Evolutionary conservation across 2,329 filamentous ascomycete species (phyloP).

Genomic region (Paecilomyces dactylethromorphus): DNA sequence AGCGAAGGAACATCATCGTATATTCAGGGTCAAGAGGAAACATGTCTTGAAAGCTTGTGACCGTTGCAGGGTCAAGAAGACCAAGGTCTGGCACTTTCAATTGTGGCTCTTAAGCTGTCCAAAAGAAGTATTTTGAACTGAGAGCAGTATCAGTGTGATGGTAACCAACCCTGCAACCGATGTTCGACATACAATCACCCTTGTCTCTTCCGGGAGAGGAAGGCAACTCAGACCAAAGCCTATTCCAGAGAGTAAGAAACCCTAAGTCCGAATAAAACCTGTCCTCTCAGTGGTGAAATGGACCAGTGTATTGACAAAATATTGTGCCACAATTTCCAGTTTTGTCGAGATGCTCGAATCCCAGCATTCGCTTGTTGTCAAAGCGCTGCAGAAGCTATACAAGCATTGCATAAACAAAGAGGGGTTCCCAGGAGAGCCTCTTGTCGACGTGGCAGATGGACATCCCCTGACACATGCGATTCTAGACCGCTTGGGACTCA

Average conservation of each 20-base stretch:
- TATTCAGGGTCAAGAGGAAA: slow-evolving; percentile 38
- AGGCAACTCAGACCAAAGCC: slow-evolving; percentile 37
- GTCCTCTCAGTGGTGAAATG: not conserved
- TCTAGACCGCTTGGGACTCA: slow-evolving; percentile 35
- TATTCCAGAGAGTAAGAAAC: slow-evolving; percentile 35
- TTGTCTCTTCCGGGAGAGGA: slow-evolving; percentile 38
- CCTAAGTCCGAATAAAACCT: not conserved
- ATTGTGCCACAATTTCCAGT: slow-evolving; percentile 13
- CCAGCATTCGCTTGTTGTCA: slow-evolving; percentile 36
- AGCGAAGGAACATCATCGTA: slow-evolving; percentile 30
- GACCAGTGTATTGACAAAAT: slow-evolving; percentile 2
- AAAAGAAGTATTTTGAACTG: not conserved
- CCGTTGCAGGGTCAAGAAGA: slow-evolving; percentile 41
- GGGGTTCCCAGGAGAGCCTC: slow-evolving; percentile 36
- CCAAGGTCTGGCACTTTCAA: slow-evolving; percentile 28
- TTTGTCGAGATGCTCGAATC: slow-evolving; percentile 41
- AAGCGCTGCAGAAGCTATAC: slow-evolving; percentile 36
- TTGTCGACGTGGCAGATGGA: slow-evolving; percentile 31
- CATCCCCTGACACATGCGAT: slow-evolving; percentile 38
- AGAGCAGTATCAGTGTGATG: slow-evolving; percentile 31
- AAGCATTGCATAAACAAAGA: slow-evolving; percentile 36
- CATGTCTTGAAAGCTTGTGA: slow-evolving; percentile 40
- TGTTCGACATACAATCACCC: slow-evolving; percentile 38
- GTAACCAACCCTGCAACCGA: slow-evolving; percentile 39
- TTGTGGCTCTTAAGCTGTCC: slow-evolving; percentile 1